Percentiles rank a stretch among this genome's conserved stretches.
These are phyloP conservation scores for Amylocarpus encephaloides DNA, from an alignment of 2,329 filamentous ascomycete genomes.

Conservation along the genomic window DNA sequence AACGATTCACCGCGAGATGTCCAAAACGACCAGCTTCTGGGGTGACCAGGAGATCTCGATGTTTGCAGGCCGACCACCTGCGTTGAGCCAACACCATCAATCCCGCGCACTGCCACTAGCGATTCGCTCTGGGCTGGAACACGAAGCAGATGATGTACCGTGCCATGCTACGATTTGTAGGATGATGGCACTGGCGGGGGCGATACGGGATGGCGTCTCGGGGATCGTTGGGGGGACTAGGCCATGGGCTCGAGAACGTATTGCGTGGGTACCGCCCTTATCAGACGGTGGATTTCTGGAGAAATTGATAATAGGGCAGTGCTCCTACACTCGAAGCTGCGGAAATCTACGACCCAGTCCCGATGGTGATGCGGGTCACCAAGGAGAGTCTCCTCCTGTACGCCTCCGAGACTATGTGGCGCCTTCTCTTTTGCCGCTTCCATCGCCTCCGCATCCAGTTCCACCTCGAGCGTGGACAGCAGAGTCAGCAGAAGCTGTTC, in stretches of 20 bases:
- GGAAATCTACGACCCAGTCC: slow-evolving; percentile 5
- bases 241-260: slow-evolving; percentile 9
- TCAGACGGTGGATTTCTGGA: no score
- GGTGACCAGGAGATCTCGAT: slow-evolving; percentile 35
- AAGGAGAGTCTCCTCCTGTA: slow-evolving; percentile 9
- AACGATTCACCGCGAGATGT: slow-evolving; percentile 15
- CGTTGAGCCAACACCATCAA: slow-evolving; percentile 33
- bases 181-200: slow-evolving; percentile 7
- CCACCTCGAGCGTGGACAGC: slow-evolving; percentile 15
- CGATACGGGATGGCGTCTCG: slow-evolving; percentile 17
- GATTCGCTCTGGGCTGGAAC: slow-evolving; percentile 38
- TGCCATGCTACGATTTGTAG: slow-evolving; percentile 29
- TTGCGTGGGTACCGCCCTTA: slow-evolving; percentile 10
- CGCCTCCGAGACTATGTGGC: slow-evolving; percentile 6
- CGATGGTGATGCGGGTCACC: slow-evolving; percentile 3
- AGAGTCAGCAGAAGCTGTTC: slow-evolving; percentile 12
- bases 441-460: slow-evolving; percentile 16
- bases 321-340: slow-evolving; percentile 9
- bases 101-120: slow-evolving; percentile 36
- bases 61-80: slow-evolving; percentile 38
- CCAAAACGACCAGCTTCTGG: slow-evolving; percentile 16
- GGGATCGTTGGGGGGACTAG: slow-evolving; percentile 16
- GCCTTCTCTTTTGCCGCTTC: slow-evolving; percentile 8
- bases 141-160: slow-evolving; percentile 28
- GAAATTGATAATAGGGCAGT: neutral